These are phyloP conservation scores for Lycium ferocissimum DNA, from an alignment of 257 asterid genomes.

Conservation along the genomic window DNA sequence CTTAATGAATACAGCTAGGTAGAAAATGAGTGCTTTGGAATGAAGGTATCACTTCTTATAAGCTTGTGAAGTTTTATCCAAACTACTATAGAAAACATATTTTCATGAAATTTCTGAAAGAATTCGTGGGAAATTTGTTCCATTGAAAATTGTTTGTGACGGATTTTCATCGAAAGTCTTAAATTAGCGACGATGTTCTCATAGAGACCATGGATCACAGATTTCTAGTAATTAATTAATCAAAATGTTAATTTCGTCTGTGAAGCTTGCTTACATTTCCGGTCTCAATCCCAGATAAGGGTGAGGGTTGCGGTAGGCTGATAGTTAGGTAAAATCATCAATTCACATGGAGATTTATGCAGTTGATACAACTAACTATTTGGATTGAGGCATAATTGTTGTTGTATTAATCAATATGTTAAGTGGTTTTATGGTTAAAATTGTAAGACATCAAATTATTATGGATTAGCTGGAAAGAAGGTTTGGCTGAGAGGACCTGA, in stretches of 20 bases:
- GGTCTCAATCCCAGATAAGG: not conserved
- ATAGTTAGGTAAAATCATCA: no score
- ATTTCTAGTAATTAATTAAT: not conserved
- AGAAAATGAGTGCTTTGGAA: not conserved
- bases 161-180: not conserved
- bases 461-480: not conserved
- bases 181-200: not conserved
- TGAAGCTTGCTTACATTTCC: not conserved
- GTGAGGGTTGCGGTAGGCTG: not conserved
- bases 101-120: not conserved
- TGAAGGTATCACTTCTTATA: slow-evolving; percentile 23
- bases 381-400: not conserved
- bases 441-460: not conserved
- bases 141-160: no score
- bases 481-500: not conserved
- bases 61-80: not conserved
- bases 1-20: not conserved
- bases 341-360: no score
- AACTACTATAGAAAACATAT: not conserved
- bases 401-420: not conserved
- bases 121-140: no score
- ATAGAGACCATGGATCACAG: not conserved
- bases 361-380: not conserved
- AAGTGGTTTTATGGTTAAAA: not conserved
- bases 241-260: not conserved